Evolutionary conservation across 192 early-diverging fungal species (phyloP).

Genomic region (Linnemannia elongata): DNA sequence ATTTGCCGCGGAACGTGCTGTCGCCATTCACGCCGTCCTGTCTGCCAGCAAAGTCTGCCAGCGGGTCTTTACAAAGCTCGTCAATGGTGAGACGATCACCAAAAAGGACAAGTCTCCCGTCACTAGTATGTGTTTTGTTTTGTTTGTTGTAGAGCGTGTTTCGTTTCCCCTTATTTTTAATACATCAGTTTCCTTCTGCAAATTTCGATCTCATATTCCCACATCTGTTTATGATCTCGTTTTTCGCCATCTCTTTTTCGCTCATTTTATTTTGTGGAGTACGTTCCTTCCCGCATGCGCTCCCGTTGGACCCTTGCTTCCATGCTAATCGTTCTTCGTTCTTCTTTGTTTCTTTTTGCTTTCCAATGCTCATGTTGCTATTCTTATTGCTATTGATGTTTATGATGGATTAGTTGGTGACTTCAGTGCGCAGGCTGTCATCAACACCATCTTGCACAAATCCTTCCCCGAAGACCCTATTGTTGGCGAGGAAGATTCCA

Average conservation of each 20-base stretch:
- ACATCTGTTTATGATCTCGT: constrained; percentile 13
- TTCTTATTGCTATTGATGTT: not conserved
- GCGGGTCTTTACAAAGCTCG: constrained; percentile 88
- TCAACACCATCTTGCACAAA: constrained; percentile 83
- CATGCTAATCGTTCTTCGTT: not conserved
- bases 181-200: constrained; percentile 12
- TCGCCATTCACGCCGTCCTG: constrained; percentile 92
- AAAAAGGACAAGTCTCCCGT: constrained; percentile 98
- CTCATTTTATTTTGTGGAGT: not conserved
- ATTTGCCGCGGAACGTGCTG: constrained; percentile 77
- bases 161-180: not conserved
- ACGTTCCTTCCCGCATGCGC: not conserved
- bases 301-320: not conserved
- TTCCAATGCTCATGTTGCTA: not conserved
- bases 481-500: constrained; percentile 96
- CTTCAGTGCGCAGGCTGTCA: constrained; percentile 95
- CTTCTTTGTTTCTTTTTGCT: not conserved
- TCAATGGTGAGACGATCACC: constrained; percentile 83
- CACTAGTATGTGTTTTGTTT: constrained; percentile 71
- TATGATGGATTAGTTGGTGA: constrained; percentile 81
- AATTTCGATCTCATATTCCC: constrained; percentile 22
- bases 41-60: constrained; percentile 91
- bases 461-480: constrained; percentile 91
- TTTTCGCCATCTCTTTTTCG: not conserved
- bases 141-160: not conserved